These are phyloP conservation scores for Calonectria naviculata DNA, from an alignment of 2,329 filamentous ascomycete species.

Conservation along the genomic window DNA sequence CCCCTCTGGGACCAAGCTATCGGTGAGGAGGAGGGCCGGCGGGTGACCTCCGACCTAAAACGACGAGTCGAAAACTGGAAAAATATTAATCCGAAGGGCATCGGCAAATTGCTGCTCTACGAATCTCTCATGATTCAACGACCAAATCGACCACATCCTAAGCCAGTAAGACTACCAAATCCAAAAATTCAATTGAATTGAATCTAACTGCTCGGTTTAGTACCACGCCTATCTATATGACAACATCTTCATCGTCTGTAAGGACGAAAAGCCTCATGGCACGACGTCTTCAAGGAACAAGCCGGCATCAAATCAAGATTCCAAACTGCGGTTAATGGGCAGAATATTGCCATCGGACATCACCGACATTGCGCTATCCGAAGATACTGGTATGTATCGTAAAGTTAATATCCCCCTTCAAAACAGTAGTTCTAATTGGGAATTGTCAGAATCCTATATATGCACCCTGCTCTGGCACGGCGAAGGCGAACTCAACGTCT, in stretches of 20 bases:
- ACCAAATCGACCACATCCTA: background rate
- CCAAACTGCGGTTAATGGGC: background rate
- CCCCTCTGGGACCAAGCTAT: background rate
- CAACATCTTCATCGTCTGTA: background rate
- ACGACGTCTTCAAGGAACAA: background rate
- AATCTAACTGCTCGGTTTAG: background rate
- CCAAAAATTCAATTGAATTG: background rate
- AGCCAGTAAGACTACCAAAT: background rate
- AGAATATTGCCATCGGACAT: background rate
- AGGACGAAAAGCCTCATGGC: background rate
- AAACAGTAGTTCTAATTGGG: background rate
- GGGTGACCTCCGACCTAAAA: background rate
- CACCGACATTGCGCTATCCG: background rate
- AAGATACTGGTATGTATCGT: background rate
- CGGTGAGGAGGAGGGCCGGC: background rate
- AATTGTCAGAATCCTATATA: background rate
- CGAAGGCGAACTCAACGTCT: background rate
- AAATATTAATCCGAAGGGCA: constrained; percentile 1
- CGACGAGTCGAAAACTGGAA: constrained; percentile 6
- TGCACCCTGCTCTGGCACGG: background rate
- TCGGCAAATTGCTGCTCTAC: background rate
- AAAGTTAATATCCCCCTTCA: too few species aligned
- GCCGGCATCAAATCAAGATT: background rate
- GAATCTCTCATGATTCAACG: background rate
- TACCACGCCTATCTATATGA: background rate